phyloP scores from a whole-genome alignment of 2,329 filamentous ascomycete genomes.

The Juglanconis sp. region DNA sequence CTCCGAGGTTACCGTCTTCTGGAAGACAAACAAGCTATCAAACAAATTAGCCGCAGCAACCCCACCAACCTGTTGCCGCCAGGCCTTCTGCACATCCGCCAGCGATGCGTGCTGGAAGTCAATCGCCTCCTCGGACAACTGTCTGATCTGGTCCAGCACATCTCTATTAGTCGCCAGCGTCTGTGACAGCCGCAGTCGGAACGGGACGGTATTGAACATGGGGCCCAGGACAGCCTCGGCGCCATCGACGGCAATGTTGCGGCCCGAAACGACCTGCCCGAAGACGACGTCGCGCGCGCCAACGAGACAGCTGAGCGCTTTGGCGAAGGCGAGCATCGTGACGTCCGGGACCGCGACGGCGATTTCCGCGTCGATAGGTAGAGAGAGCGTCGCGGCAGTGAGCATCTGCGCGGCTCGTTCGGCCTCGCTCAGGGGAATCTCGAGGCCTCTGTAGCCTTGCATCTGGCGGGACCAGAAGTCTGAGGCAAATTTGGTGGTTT shows the following conservation, averaged over 20 bases:
- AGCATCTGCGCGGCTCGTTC: background rate
- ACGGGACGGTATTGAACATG: slow-evolving; percentile 53
- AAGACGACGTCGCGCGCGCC: slow-evolving; percentile 34
- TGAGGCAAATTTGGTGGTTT: slow-evolving; percentile 18
- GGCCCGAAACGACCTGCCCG: slow-evolving; percentile 50
- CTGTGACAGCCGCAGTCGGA: background rate
- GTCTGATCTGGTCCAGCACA: background rate
- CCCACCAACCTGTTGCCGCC: no score
- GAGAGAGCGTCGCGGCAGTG: background rate
- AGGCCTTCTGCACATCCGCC: no score
- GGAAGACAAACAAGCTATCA: no score
- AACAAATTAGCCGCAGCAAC: no score
- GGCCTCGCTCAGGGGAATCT: background rate
- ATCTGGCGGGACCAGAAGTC: background rate
- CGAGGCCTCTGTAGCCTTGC: background rate
- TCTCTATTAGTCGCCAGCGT: background rate
- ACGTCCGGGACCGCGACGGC: slow-evolving; percentile 30
- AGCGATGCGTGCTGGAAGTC: background rate
- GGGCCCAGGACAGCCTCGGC: slow-evolving; percentile 48
- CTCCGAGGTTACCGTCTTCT: no score
- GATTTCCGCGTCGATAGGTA: slow-evolving; percentile 21
- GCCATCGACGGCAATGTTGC: slow-evolving; percentile 42
- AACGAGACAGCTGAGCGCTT: slow-evolving; percentile 28
- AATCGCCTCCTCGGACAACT: slow-evolving; percentile 50
- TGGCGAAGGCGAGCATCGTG: slow-evolving; percentile 28